phyloP scores from a whole-genome alignment of 2,329 filamentous ascomycete genomes.

The Atkinsonella texensis region DNA sequence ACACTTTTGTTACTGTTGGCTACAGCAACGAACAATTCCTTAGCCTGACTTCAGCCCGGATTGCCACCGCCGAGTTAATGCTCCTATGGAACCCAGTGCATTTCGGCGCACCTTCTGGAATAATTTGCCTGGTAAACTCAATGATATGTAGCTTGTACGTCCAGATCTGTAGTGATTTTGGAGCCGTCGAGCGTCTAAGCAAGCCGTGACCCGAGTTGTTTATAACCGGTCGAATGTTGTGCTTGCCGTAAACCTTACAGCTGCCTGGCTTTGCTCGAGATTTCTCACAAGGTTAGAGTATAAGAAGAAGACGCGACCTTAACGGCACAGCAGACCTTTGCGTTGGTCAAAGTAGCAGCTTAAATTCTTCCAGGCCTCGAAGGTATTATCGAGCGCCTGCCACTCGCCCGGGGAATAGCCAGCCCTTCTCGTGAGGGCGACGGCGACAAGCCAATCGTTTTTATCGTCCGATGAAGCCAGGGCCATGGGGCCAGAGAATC shows the following conservation, averaged over 20 bases:
- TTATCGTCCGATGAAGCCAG: background rate
- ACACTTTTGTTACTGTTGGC: constrained; percentile 12
- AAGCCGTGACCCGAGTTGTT: constrained; percentile 26
- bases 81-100: background rate
- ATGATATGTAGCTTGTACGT: constrained; percentile 20
- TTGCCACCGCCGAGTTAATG: constrained; percentile 14
- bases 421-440: constrained; percentile 36
- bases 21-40: constrained; percentile 14
- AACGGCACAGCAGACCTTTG: constrained; percentile 14
- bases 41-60: constrained; percentile 17
- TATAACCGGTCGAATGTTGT: constrained; percentile 20
- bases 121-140: constrained; percentile 13
- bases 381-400: constrained; percentile 38
- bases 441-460: constrained; percentile 23
- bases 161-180: constrained; percentile 22
- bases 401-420: constrained; percentile 34
- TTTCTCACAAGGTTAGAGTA: constrained; percentile 23
- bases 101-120: background rate
- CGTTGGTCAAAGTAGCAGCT: constrained; percentile 22
- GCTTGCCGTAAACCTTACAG: constrained; percentile 22
- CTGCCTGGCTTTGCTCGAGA: constrained; percentile 21
- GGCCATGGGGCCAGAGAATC: background rate
- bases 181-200: constrained; percentile 19
- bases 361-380: too few species aligned
- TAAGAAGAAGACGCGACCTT: constrained; percentile 24